A percentile compares a stretch with the other conserved stretches of the same genome.
Conservation (phyloP, 1,139 yeast species). For the Suzukiozyma palmioleophila region DNA sequence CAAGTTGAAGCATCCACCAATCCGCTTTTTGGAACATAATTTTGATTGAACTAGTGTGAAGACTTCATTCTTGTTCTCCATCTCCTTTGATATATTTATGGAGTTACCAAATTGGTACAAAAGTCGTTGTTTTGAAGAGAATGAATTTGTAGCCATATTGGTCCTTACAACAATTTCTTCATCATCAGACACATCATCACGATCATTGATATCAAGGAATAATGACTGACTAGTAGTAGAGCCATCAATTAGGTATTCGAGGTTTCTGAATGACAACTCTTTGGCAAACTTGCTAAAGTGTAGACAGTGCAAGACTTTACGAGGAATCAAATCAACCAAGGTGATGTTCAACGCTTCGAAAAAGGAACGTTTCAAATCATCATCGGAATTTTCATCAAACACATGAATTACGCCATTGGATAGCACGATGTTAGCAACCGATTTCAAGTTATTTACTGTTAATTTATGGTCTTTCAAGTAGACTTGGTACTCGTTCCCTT, state of each 20-base stretch:
- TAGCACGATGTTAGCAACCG: not conserved
- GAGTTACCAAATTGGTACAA: slow-evolving; percentile 64
- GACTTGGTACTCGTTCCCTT: not conserved
- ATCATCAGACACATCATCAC: slow-evolving; percentile 36
- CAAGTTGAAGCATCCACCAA: slow-evolving; percentile 38
- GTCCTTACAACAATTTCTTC: slow-evolving; percentile 6
- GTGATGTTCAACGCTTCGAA: slow-evolving; percentile 25
- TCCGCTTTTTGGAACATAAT: slow-evolving; percentile 32
- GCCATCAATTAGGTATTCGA: slow-evolving; percentile 56
- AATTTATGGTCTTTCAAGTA: not conserved
- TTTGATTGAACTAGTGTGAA: slow-evolving; percentile 23
- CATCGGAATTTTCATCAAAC: slow-evolving; percentile 25
- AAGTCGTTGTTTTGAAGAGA: slow-evolving; percentile 34
- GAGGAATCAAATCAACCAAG: slow-evolving; percentile 51
- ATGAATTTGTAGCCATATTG: slow-evolving; percentile 14
- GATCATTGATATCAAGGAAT: slow-evolving; percentile 43
- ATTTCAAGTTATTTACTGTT: not conserved
- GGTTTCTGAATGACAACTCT: slow-evolving; percentile 63
- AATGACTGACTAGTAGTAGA: slow-evolving; percentile 49
- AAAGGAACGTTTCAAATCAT: slow-evolving; percentile 18
- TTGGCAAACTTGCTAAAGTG: slow-evolving; percentile 63
- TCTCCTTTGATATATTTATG: slow-evolving; percentile 23
- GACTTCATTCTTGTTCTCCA: slow-evolving; percentile 6
- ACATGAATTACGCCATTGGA: slow-evolving; percentile 63
- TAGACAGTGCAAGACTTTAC: slow-evolving; percentile 69